These are phyloP conservation scores for Pyracantha coccinea DNA, from an alignment of 331 rosid species.

Conservation along the genomic window DNA sequence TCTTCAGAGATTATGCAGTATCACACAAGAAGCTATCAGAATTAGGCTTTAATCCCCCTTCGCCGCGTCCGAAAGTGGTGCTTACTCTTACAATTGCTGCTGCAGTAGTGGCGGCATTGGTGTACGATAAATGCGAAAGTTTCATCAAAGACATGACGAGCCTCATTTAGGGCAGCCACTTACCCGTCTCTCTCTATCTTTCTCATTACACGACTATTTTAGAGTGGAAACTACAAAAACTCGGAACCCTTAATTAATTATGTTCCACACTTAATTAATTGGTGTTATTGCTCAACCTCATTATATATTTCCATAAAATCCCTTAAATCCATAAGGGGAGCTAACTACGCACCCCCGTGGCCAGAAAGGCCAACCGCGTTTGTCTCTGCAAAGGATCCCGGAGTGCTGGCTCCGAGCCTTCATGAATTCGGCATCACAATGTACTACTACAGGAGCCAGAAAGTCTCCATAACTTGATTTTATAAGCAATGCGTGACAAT, in stretches of 20 bases:
- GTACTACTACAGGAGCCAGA: too few species aligned
- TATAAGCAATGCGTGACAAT: too few species aligned
- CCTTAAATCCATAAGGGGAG: neutral
- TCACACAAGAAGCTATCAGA: slow-evolving; percentile 87
- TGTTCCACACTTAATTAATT: neutral
- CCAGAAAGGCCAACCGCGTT: neutral
- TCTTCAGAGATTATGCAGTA: slow-evolving; percentile 57
- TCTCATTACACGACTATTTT: neutral
- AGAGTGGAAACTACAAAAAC: neutral
- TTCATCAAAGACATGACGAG: neutral
- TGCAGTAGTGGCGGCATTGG: neutral
- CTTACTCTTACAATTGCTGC: slow-evolving; percentile 23
- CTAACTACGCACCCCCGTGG: neutral
- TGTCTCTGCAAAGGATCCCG: neutral
- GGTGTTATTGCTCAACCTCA: neutral
- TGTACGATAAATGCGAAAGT: neutral
- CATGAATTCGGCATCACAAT: too few species aligned
- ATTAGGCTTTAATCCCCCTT: slow-evolving; percentile 42
- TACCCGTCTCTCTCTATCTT: neutral
- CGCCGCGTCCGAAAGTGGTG: slow-evolving; percentile 4
- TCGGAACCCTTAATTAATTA: neutral
- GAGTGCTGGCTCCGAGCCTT: neutral
- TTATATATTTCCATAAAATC: neutral
- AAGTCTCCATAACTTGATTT: too few species aligned
- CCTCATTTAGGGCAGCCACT: neutral